Percentiles rank a stretch among this genome's conserved stretches.
Evolutionary conservation across 2,329 filamentous ascomycete genomes (phyloP).

Genomic region (Atkinsonella texensis): DNA sequence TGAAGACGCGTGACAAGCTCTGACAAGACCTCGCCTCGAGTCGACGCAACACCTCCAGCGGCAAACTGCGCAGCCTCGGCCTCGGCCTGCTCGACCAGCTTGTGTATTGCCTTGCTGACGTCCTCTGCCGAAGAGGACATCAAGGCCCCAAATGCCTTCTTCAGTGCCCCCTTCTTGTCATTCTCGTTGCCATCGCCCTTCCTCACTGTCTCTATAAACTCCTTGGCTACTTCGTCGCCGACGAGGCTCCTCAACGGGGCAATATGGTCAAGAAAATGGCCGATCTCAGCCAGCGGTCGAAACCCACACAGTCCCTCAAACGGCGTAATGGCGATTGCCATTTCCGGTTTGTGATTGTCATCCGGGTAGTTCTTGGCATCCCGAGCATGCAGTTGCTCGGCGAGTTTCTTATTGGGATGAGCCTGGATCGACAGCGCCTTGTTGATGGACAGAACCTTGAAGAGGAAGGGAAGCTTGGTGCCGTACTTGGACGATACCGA

Average conservation of each 20-base stretch:
- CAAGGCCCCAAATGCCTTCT: conserved; percentile 61
- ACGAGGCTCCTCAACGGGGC: conserved; percentile 52
- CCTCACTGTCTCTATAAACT: conserved; percentile 39
- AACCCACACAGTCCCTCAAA: conserved; percentile 97
- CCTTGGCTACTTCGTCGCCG: conserved; percentile 48
- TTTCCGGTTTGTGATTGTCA: conserved; percentile 99
- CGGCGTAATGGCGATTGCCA: conserved; percentile 94
- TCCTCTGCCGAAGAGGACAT: conserved; percentile 65
- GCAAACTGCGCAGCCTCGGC: conserved; percentile 63
- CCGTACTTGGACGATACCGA: conserved; percentile 65
- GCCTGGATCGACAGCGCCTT: conserved; percentile 97
- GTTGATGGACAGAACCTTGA: conserved; percentile 93
- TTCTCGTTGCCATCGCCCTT: conserved; percentile 30
- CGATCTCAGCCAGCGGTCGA: conserved; percentile 74
- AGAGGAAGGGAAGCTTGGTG: conserved; percentile 81
- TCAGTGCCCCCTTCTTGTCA: conserved; percentile 67
- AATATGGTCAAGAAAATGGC: conserved; percentile 59
- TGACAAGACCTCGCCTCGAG: conserved; percentile 56
- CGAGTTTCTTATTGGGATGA: conserved; percentile 85
- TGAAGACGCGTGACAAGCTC: conserved; percentile 69
- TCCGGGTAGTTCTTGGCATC: conserved; percentile 95
- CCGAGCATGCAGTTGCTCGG: conserved; percentile 72
- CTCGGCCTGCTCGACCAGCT: conserved; percentile 60
- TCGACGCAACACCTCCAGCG: conserved; percentile 55
- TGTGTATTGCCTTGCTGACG: conserved; percentile 41